Conservation (phyloP, 768 basidiomycete species). For the Roridomyces roridus region DNA sequence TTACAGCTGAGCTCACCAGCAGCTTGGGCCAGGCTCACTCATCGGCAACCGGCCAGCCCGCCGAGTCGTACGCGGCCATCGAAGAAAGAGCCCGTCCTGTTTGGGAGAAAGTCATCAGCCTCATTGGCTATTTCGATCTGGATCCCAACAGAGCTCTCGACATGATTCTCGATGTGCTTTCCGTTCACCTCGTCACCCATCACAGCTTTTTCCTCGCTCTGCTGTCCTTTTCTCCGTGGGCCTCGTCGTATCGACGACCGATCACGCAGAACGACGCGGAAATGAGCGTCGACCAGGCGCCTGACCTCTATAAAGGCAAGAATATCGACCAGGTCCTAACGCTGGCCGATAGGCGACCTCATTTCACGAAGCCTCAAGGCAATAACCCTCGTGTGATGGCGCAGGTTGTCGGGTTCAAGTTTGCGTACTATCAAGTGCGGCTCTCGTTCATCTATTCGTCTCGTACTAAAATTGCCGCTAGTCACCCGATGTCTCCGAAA, state of each 20-base stretch:
- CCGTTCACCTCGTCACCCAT: constrained; percentile 80
- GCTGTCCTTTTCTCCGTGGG: constrained; percentile 89
- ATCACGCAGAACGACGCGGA: constrained; percentile 32
- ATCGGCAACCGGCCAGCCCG: constrained; percentile 65
- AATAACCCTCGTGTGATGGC: constrained; percentile 69
- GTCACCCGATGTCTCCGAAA: constrained; percentile 64
- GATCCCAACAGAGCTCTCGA: constrained; percentile 95
- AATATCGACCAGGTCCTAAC: constrained; percentile 69
- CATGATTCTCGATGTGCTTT: constrained; percentile 90
- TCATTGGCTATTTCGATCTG: constrained; percentile 95
- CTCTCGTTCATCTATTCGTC: constrained; percentile 27
- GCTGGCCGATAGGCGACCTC: constrained; percentile 52
- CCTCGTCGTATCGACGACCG: constrained; percentile 51
- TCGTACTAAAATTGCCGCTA: constrained; percentile 36
- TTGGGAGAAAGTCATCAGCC: constrained; percentile 86
- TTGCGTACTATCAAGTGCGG: constrained; percentile 85
- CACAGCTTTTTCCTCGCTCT: constrained; percentile 90
- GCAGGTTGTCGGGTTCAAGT: constrained; percentile 98
- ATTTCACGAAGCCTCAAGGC: constrained; percentile 20
- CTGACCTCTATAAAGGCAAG: constrained; percentile 60
- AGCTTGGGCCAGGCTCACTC: constrained; percentile 80
- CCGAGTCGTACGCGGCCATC: constrained; percentile 62
- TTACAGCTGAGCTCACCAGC: constrained; percentile 83
- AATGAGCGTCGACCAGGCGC: constrained; percentile 46
- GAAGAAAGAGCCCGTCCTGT: constrained; percentile 70